Percentiles rank a stretch among this genome's conserved stretches.
These are phyloP conservation scores for Chloranthus sessilifolius DNA, from an alignment of 164 flowering plant species.

Conservation along the genomic window DNA sequence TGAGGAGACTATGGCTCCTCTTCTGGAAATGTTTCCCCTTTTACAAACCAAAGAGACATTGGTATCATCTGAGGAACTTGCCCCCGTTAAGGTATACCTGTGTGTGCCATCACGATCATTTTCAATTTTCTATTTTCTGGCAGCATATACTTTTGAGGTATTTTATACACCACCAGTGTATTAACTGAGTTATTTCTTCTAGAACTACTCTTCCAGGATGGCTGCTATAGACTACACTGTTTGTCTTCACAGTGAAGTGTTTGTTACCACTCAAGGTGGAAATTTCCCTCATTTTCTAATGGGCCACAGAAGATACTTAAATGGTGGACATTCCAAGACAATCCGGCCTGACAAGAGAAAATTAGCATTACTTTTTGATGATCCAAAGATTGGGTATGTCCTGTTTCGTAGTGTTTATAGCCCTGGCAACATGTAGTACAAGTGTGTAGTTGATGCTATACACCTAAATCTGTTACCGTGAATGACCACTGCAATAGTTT, in stretches of 20 bases:
- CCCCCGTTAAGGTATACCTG: conserved; percentile 57
- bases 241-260: conserved; percentile 95
- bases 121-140: neutral
- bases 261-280: conserved; percentile 98
- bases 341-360: conserved; percentile 90
- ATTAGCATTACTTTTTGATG: conserved; percentile 68
- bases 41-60: conserved; percentile 73
- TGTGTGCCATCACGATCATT: neutral
- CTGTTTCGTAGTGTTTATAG: too few species aligned
- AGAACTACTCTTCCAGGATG: conserved; percentile 95
- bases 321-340: conserved; percentile 90
- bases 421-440: too few species aligned
- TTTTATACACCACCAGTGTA: conserved; percentile 4
- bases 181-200: conserved; percentile 29
- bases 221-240: conserved; percentile 98
- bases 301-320: conserved; percentile 86
- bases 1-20: conserved; percentile 76
- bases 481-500: too few species aligned
- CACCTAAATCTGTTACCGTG: too few species aligned
- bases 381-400: conserved; percentile 82
- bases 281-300: conserved; percentile 88
- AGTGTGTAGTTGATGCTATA: too few species aligned
- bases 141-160: neutral
- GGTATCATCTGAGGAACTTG: conserved; percentile 74
- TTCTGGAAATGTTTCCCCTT: conserved; percentile 86